Conservation (phyloP, 768 basidiomycete species). For the Lentinula sp. region DNA sequence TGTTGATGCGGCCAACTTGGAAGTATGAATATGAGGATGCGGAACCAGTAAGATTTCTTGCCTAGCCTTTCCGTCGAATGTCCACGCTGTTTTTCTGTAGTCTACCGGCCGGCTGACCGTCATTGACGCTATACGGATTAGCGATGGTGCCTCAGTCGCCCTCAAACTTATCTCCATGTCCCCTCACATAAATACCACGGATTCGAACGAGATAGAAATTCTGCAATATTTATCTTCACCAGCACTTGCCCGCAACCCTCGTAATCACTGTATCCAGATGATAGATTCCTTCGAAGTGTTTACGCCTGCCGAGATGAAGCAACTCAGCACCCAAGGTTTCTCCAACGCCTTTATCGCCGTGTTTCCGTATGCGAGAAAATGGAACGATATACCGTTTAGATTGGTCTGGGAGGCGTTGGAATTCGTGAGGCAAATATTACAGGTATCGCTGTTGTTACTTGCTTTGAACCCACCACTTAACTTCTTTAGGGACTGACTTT, state of each 20-base stretch:
- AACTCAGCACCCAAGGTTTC: neutral
- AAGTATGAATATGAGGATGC: neutral
- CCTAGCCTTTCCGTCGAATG: neutral
- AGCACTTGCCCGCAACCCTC: neutral
- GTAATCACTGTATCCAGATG: slow-evolving; percentile 6
- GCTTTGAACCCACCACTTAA: too few relatives aligned
- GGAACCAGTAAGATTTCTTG: neutral
- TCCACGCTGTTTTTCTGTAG: neutral
- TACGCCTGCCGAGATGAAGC: neutral
- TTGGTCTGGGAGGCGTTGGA: neutral
- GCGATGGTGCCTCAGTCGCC: neutral
- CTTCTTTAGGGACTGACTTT: neutral
- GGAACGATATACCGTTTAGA: slow-evolving; percentile 2
- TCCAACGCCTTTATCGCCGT: slow-evolving; percentile 4
- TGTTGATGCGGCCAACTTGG: neutral
- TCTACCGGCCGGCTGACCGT: neutral
- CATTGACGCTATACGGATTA: neutral
- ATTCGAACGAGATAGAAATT: slow-evolving; percentile 1
- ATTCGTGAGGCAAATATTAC: neutral
- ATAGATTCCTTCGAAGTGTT: neutral
- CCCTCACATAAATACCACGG: neutral
- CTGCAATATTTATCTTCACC: neutral
- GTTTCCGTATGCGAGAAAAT: slow-evolving; percentile 1
- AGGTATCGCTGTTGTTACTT: neutral
- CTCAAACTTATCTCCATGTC: slow-evolving; percentile 3